Evolutionary conservation across 2,329 filamentous ascomycete species (phyloP), one percentile per base, ranked within the genome.

Genomic region (Lachnellula cervina): DNA sequence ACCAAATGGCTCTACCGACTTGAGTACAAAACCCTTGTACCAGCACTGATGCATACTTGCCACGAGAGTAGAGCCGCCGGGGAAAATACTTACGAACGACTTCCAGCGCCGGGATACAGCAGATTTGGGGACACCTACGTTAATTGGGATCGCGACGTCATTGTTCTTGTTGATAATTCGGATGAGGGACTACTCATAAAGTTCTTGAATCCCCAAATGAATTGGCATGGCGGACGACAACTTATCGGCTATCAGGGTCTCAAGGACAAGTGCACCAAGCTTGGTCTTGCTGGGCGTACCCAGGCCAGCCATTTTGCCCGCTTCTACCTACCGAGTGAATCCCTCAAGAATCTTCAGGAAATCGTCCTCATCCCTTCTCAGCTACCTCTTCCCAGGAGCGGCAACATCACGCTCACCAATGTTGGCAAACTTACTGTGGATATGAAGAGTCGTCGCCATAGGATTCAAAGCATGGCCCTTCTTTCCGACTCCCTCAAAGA

Each of bases 21-120:
- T 14, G 25, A 13, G 3, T 48, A 14, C 23, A n/a, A 34, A 37
- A 19, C 52, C 8, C 17, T 35, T 32, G 43, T 49, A 16, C 52
- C 52, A 8, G 34, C n/a, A 14, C 21, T 54, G 5, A 28, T 54
- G 44, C 52, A 54, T 19, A 34, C 28, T 23, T 54, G 52, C 35
- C 17, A 14, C 14, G 52, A 40, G 23, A 47, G 38, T 17, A 46
- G 52, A 49, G 44, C 52, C 16, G n/a, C 45, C 6, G 45, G 44
- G 2, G 21, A 21, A 28, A 48, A 25, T 4, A 14, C 40, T 8
- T 49, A 49, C 34, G 17, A 35, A 8, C 47, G 16, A 19, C 28
- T 48, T 19, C 17, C 25, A 34, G 4, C 45, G 28, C n/a, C 25
- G 13, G 17, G 7, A 19, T 6, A 23, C 5, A 13, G 14, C 14